phyloP scores from a whole-genome alignment of 1,284 basidiomycete genomes.

The Ganoderma boninense region DNA sequence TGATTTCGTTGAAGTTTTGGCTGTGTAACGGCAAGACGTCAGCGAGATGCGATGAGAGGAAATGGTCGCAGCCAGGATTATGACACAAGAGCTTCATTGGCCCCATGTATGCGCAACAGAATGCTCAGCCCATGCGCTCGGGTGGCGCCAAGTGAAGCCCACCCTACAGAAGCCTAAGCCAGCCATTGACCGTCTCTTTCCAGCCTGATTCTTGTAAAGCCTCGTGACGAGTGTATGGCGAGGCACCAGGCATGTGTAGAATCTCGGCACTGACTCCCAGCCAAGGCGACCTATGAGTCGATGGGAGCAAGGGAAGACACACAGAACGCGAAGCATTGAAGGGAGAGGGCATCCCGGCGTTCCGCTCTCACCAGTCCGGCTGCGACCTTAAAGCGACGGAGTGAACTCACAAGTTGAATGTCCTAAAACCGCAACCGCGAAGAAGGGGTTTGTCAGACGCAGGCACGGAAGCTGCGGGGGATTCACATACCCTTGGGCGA shows the following conservation, averaged over 20 bases:
- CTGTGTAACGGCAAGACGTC: constrained; percentile 48
- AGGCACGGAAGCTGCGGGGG: background rate
- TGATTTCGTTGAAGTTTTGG: constrained; percentile 99
- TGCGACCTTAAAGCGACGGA: background rate
- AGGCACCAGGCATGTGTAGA: background rate
- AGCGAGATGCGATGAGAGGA: background rate
- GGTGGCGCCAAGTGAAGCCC: background rate
- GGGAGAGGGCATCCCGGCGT: background rate
- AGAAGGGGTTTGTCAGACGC: background rate
- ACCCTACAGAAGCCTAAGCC: background rate
- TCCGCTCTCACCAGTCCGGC: background rate
- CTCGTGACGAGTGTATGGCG: background rate
- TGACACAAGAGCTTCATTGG: background rate
- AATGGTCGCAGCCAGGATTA: background rate
- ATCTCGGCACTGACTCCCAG: background rate
- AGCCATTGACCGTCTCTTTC: background rate
- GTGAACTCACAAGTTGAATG: constrained; percentile 87
- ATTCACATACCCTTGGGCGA: constrained; percentile 86
- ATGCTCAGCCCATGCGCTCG: background rate
- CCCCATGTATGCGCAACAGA: background rate
- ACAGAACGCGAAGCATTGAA: background rate
- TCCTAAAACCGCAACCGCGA: constrained; percentile 53
- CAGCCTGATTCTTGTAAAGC: background rate
- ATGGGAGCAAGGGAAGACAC: background rate
- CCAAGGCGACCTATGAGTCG: background rate